A percentile compares a stretch with the other conserved stretches of the same genome.
phyloP scores from a whole-genome alignment of 2,329 filamentous ascomycete genomes.

The Fusarium oxysporum region DNA sequence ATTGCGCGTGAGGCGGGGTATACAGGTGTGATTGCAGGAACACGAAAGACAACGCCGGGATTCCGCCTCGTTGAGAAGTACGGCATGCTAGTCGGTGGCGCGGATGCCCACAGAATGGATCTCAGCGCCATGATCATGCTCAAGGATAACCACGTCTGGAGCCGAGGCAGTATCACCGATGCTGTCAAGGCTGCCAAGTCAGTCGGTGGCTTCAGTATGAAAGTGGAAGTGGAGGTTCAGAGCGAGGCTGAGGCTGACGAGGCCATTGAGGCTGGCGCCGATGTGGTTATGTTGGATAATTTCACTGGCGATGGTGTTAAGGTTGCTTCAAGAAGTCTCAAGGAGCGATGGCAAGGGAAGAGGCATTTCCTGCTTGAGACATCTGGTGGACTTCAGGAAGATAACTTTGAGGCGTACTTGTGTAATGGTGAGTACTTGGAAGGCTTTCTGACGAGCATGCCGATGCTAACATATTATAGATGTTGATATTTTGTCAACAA shows the following conservation, averaged over 20 bases:
- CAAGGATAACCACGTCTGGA: slow-evolving; percentile 99
- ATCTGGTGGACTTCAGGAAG: slow-evolving; percentile 86
- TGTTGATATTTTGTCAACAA: slow-evolving; percentile 95
- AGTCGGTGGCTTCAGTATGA: slow-evolving; percentile 88
- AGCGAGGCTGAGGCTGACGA: slow-evolving; percentile 89
- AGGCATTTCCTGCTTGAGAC: slow-evolving; percentile 87
- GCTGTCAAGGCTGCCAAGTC: slow-evolving; percentile 87
- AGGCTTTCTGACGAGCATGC: background rate
- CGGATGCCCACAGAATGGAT: slow-evolving; percentile 92
- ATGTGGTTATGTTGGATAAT: slow-evolving; percentile 98
- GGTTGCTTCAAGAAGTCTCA: slow-evolving; percentile 78
- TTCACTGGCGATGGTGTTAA: slow-evolving; percentile 85
- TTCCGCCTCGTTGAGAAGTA: slow-evolving; percentile 98
- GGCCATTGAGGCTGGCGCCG: slow-evolving; percentile 89
- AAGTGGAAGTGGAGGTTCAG: slow-evolving; percentile 96
- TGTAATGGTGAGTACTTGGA: slow-evolving; percentile 67
- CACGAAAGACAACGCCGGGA: slow-evolving; percentile 95
- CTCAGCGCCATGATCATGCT: slow-evolving; percentile 97
- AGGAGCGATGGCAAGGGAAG: slow-evolving; percentile 81
- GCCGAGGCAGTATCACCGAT: slow-evolving; percentile 84
- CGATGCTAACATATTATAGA: slow-evolving; percentile 62
- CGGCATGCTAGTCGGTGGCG: slow-evolving; percentile 93
- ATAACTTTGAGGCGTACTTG: slow-evolving; percentile 87
- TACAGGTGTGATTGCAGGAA: slow-evolving; percentile 87
- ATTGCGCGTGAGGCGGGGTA: slow-evolving; percentile 76